Evolutionary conservation across 257 asterid genomes (phyloP), one percentile per base, ranked within the genome.

Genomic region (Hygrophila difformis): DNA sequence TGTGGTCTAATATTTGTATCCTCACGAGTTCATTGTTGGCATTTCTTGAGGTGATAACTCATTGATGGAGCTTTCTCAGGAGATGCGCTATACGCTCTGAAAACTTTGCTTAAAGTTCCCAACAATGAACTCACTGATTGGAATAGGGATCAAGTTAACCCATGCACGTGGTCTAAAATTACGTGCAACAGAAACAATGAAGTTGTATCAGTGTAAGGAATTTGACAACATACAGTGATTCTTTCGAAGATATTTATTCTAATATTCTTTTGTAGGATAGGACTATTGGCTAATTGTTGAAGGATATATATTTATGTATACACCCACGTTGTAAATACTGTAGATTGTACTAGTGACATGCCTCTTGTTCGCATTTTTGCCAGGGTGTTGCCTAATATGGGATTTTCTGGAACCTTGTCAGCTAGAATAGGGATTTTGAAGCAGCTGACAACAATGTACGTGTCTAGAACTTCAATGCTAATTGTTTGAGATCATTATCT

Each of bases 131-230:
- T 89, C 16, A 15, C 36, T n/a, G 82, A 82, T 55, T 89, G 98
- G 98, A 77, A 79, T 44, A 71, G 46, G 54, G 66, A 82, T 63
- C 93, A 60, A 70, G 98, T 85, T 43, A 74, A 72, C 59, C 98
- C 98, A 1, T 89, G 98, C 71, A 85, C 96, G 40, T 89, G 96
- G 98, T 74, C 93, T 51, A 82, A 76, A 63, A 72, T 89, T 29
- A 73, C 55, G 45, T 89, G 98, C 44, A 96, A 82, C 33, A 39
- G 31, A 41, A 69, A 9, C 51, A 39, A 46, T 67, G 58, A 73
- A 57, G 96, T 89, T 49, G 58, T 71, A 12, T 57, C 77, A 36
- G 84, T 89, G 96, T 89, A 84, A 63, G 94, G 51, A 56, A 47
- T 47, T 14, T 55, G 14, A 33, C 19, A 39, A 3, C 42, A 15